A percentile compares a stretch with the other conserved stretches of the same genome.
Evolutionary conservation across 495 filamentous ascomycete genomes (phyloP).

Genomic region (Xylaria flabelliformis): DNA sequence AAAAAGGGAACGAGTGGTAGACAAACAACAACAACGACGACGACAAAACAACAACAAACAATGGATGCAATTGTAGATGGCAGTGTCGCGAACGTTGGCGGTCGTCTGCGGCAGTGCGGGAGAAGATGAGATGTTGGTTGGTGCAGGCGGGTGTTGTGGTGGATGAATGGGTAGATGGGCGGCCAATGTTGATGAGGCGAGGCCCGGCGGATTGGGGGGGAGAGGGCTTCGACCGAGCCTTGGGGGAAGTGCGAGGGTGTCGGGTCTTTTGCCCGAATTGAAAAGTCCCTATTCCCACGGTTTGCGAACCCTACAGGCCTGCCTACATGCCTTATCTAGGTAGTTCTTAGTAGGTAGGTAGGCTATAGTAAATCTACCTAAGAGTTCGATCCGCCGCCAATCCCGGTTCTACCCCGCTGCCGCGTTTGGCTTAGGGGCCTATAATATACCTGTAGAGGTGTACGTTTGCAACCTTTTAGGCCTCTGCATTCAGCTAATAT

Average conservation of each 20-base stretch:
- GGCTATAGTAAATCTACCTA: not conserved
- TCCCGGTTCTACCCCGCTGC: not conserved
- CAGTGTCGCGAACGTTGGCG: slow-evolving; percentile 24
- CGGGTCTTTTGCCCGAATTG: too few species aligned
- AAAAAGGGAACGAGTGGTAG: not conserved
- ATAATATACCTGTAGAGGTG: not conserved
- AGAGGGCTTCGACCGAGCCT: too few species aligned
- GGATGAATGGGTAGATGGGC: not conserved
- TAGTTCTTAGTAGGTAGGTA: too few species aligned
- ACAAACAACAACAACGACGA: not conserved
- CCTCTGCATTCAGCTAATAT: slow-evolving; percentile 2
- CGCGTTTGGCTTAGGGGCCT: slow-evolving; percentile 9
- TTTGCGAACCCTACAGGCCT: not conserved
- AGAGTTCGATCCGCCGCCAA: not conserved
- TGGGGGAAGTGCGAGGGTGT: too few species aligned
- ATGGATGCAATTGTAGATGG: slow-evolving; percentile 16
- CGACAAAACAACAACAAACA: not conserved
- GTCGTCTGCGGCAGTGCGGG: slow-evolving; percentile 22
- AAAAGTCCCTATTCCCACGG: not conserved
- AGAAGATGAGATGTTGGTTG: slow-evolving; percentile 1
- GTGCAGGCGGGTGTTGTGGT: slow-evolving; percentile 5
- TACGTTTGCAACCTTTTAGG: slow-evolving; percentile 2
- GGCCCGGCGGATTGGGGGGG: not conserved
- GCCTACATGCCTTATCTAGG: not conserved
- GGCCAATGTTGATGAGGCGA: slow-evolving; percentile 3